These are phyloP conservation scores for Apiospora koreana DNA, from an alignment of 2,329 filamentous ascomycete genomes.

Conservation along the genomic window DNA sequence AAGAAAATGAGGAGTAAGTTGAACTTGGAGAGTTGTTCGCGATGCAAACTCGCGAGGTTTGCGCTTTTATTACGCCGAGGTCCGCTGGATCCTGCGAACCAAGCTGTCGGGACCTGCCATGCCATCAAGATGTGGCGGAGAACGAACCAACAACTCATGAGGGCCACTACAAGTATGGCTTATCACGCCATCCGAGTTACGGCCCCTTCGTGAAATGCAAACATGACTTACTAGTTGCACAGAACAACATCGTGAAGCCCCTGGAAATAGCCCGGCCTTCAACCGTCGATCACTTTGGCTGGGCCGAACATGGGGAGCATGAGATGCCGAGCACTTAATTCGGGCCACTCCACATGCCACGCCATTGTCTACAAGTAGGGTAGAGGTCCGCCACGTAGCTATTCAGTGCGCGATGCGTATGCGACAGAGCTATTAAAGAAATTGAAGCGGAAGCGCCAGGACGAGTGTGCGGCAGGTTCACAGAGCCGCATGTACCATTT, in stretches of 20 bases:
- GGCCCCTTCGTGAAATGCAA: neutral
- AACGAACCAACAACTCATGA: neutral
- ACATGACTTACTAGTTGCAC: neutral
- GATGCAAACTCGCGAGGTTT: neutral
- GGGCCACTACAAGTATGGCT: neutral
- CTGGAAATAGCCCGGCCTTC: neutral
- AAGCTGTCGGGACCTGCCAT: neutral
- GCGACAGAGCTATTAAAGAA: neutral
- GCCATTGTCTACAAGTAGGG: neutral
- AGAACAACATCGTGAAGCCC: neutral
- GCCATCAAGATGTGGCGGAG: neutral
- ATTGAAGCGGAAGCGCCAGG: no score
- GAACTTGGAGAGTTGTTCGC: neutral
- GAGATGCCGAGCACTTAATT: neutral
- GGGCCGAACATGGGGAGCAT: neutral
- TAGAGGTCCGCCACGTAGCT: neutral
- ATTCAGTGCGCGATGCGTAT: neutral
- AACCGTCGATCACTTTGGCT: neutral
- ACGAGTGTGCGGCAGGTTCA: no score
- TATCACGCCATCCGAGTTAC: neutral
- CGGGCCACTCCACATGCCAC: neutral
- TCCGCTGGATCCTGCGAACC: neutral
- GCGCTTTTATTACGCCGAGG: neutral
- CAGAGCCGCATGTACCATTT: no score
- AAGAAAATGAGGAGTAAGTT: neutral